Percentiles rank a stretch among this genome's conserved stretches.
phyloP scores from a whole-genome alignment of 345 rosid genomes.

The Brassica napus region DNA sequence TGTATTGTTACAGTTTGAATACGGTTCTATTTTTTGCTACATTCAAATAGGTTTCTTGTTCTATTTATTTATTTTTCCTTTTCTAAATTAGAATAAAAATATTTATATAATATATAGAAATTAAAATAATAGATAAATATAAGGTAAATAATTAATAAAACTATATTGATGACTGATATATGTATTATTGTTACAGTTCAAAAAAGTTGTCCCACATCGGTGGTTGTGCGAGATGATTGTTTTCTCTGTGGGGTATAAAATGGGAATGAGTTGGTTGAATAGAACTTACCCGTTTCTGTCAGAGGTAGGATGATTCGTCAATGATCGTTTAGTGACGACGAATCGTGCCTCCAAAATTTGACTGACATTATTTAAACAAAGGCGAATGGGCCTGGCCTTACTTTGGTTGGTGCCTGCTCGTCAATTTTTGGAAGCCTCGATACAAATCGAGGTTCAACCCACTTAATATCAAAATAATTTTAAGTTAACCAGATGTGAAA shows the following conservation, averaged over 20 bases:
- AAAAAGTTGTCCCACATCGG: conserved; percentile 30
- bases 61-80: no score
- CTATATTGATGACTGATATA: no score
- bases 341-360: conserved; percentile 66
- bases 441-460: background rate
- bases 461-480: background rate
- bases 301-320: conserved; percentile 64
- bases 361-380: conserved; percentile 23
- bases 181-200: no score
- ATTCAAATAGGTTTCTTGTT: no score
- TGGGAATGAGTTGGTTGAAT: fast-evolving
- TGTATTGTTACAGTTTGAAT: no score
- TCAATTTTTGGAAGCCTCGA: conserved; percentile 11
- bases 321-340: conserved; percentile 85
- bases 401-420: conserved; percentile 43
- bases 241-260: background rate
- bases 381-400: conserved; percentile 64
- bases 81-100: no score
- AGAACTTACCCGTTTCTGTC: conserved; percentile 54
- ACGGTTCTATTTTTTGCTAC: no score
- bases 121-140: no score
- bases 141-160: no score
- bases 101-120: no score
- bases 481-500: background rate
- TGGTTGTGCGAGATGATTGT: background rate